These are phyloP conservation scores for Rhizophagus clarus DNA, from an alignment of 192 early-diverging fungal species.

Conservation along the genomic window DNA sequence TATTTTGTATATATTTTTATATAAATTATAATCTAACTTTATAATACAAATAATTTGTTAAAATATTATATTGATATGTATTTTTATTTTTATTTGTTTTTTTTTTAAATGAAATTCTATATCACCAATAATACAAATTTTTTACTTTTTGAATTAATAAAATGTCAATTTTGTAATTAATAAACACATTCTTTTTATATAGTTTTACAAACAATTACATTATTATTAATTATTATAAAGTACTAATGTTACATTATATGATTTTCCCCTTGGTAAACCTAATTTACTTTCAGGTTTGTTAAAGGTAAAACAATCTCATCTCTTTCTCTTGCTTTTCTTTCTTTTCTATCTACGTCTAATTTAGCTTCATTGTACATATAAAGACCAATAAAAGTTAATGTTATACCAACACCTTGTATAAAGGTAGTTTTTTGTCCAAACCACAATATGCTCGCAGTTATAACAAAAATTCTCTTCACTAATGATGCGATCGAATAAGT, in stretches of 20 bases:
- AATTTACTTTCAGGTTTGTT: conserved; percentile 1
- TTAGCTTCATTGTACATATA: conserved; percentile 87
- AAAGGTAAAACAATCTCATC: conserved; percentile 25
- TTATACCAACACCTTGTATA: conserved; percentile 74
- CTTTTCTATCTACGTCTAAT: conserved; percentile 55
- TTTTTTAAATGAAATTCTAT: too few species aligned
- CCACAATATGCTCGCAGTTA: conserved; percentile 80
- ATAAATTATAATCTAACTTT: too few species aligned
- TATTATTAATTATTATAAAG: background rate
- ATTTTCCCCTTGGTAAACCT: background rate
- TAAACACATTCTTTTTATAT: background rate
- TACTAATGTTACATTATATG: background rate
- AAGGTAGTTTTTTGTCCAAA: conserved; percentile 73
- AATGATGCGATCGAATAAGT: conserved; percentile 87
- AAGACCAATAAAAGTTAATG: conserved; percentile 79
- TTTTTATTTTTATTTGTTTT: too few species aligned
- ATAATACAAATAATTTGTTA: too few species aligned
- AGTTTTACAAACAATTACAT: background rate
- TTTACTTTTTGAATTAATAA: background rate
- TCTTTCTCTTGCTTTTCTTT: conserved; percentile 42
- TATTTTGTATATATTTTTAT: too few species aligned
- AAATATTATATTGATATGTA: too few species aligned
- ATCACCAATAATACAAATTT: background rate
- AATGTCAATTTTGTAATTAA: background rate
- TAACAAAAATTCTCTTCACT: conserved; percentile 90